Percentiles rank a stretch among this genome's conserved stretches.
Evolutionary conservation across 345 rosid genomes (phyloP).

Genomic region (Noccaea bulbosa): DNA sequence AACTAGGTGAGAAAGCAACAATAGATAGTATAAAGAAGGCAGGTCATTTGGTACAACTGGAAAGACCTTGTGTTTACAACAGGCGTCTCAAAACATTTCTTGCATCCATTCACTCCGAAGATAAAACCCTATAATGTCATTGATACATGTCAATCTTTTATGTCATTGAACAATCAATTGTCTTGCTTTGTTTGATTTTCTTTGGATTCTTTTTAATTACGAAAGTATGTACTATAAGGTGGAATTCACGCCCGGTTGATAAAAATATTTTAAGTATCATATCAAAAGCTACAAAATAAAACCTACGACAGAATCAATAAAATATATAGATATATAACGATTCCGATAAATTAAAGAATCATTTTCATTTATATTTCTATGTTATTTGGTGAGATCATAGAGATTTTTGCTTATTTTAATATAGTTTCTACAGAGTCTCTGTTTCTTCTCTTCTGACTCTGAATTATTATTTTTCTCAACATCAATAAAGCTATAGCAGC

Average conservation of each 20-base stretch:
- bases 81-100: constrained; percentile 70
- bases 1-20: constrained; percentile 75
- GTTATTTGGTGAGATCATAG: not conserved
- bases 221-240: constrained; percentile 37
- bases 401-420: not conserved
- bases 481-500: no score
- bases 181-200: not conserved
- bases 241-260: constrained; percentile 32
- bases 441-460: not conserved
- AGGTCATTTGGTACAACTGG: constrained; percentile 83
- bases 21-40: constrained; percentile 68
- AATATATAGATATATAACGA: no score
- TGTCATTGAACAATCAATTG: constrained; percentile 10
- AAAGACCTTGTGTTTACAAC: constrained; percentile 83
- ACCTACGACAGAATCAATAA: no score
- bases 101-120: constrained; percentile 50
- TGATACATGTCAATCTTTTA: not conserved
- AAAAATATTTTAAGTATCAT: not conserved
- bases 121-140: not conserved
- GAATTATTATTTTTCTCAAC: no score
- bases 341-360: no score
- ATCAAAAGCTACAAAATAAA: not conserved
- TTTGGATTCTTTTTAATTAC: not conserved
- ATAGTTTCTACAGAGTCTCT: not conserved
- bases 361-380: no score